Base-by-base conservation (phyloP, 352 stramenopile species). In the Globisporangium orthogonon region DNA sequence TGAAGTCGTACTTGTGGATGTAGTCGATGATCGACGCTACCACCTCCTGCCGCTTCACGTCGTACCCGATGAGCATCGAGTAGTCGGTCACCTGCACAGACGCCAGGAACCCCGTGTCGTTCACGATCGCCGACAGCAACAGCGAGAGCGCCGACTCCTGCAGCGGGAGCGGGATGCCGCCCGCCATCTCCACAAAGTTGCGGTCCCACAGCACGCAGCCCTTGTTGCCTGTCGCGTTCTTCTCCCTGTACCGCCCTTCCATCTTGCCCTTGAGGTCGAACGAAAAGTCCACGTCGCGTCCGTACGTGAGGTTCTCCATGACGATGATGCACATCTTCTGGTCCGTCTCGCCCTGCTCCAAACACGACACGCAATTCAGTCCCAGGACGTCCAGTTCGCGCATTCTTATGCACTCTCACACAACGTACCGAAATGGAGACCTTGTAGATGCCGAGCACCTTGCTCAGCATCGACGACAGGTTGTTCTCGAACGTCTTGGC, bases 241-340 rank as follows among this genome's bases (percentile, higher is more conserved):
- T 47, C 17, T 73, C 66, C 52, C 78, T 86, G 60, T 88, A 93
- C 29, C 86, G 80, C 30, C 86, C 86, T 63, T 95, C 83, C 65
- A 95, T 85, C 52, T 95, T 95, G 31, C 86, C 86, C 63, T 95
- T 95, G 29, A 95, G 66, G 56, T 95, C 86, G 46, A 94, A 95
- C 7, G 80, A 89, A 41, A 87, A 89, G 61, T 91, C 83, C 54
- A 95, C 82, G 44, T 93, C 77, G 40, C 86, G 83, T 15, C 83
- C 83, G 49, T 95, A 95, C 52, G 89, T 78, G 33, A 95, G 65
- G 63, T 95, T 95, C 50, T 95, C 86, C 83, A 94, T 95, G 13
- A 94, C 86, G 30, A 95, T 71, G 29, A 95, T 76, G 55, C 83
- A 94, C 80, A 94, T 91, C 53, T 82, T 89, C 59, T 83, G 71